A percentile compares a stretch with the other conserved stretches of the same genome.
phyloP scores from a whole-genome alignment of 2,329 filamentous ascomycete genomes.

The Fusarium annulatum region DNA sequence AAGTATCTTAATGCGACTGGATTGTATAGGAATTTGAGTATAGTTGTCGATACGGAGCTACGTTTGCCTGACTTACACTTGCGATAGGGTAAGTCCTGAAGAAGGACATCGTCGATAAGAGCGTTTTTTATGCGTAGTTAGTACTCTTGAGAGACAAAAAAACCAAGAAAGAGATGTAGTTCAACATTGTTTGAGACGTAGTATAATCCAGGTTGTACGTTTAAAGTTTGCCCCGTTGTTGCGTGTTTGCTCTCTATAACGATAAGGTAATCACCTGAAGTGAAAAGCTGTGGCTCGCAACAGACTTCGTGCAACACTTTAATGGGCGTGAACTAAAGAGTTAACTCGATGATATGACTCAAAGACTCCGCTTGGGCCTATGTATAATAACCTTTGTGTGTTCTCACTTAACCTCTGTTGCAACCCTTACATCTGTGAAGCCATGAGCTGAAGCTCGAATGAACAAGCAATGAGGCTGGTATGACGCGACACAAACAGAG shows the following conservation, averaged over 20 bases:
- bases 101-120: not conserved
- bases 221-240: not conserved
- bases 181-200: not conserved
- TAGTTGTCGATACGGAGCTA: not conserved
- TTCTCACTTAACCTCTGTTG: not conserved
- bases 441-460: not conserved
- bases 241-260: too few relatives aligned
- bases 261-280: rapidly evolving
- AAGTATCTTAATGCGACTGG: too few relatives aligned
- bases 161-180: not conserved
- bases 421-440: not conserved
- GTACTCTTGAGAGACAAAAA: not conserved
- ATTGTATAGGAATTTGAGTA: not conserved
- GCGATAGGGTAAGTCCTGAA: not conserved
- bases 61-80: not conserved
- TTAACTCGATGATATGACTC: not conserved
- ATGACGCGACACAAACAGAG: not conserved
- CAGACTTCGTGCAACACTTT: not conserved
- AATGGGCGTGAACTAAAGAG: not conserved
- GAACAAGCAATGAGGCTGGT: not conserved
- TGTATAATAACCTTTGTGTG: too few relatives aligned
- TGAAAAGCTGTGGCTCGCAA: not conserved
- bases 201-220: too few relatives aligned
- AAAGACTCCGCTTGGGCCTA: rapidly evolving
- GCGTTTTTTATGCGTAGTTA: not conserved